Base-by-base conservation (phyloP, 2,329 filamentous ascomycete species). In the Acephala macrosclerotiorum region DNA sequence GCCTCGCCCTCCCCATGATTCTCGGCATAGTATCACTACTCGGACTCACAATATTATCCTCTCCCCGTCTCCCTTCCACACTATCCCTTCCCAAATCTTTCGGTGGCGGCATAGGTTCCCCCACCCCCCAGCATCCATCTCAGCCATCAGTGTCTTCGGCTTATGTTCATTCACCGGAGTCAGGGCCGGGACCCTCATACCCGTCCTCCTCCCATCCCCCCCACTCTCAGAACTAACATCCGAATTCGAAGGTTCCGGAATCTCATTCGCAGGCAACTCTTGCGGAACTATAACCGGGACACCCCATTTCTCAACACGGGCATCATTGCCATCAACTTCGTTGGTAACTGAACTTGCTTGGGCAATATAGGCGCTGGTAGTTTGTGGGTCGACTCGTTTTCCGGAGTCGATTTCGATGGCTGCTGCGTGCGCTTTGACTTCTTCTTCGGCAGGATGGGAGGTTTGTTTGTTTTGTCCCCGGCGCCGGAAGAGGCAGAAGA, bases 11-110 rank as follows among this genome's bases (percentile, higher is more conserved):
- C 20, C 33, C 63, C 47, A 63, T 63, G 36, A 66, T 72, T 72
- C 60, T 77, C 71, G 56, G 71, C 65, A 45, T 72, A 70, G 65
- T 77, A 70, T 64, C 73, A 49, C 64, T 76, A 56, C 61, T 65
- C 25, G 65, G 67, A 66, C 68, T 68, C 2, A 69, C 62, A 33
- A 67, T 58, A 51, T 69, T 33, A 6, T 63, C 64, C 14, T 58
- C 58, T 20, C 61, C 45, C 22, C 53, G 45, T 0, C 58, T 58
- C 18, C 51, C 26, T 8, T 36, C 35, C 25, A n/a, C 25, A 8
- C 51, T n/a, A 25, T 14, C 22, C 2, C 53, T 29, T 25, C 45
- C 20, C 4, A 33, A 38, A 33, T 33, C 66, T 35, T 9, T 33
- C 29, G 29, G 29, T 4, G 9, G 29, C 9, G 29, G 29, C 29